Conservation (phyloP, 345 rosid genomes). For the Sapria himalayana region DNA sequence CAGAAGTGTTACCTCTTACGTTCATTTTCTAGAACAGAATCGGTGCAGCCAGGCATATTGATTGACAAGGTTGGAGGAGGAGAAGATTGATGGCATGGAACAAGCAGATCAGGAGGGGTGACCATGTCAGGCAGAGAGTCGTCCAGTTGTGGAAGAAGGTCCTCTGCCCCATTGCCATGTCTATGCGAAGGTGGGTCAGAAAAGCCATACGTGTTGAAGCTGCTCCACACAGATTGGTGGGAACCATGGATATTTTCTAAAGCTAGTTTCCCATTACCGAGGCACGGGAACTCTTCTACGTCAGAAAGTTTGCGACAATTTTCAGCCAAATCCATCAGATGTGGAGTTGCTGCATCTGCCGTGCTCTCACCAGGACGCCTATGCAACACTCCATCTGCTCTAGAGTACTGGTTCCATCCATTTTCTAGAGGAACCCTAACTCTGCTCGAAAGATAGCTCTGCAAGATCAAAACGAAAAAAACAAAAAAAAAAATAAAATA, state of each 20-base stretch:
- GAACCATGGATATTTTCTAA: not conserved
- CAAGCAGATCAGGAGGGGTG: not conserved
- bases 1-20: slow-evolving; percentile 11
- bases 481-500: too few relatives aligned
- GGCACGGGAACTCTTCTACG: slow-evolving; percentile 15
- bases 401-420: slow-evolving; percentile 4
- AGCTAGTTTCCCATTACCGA: slow-evolving; percentile 9
- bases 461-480: slow-evolving; percentile 3
- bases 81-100: not conserved
- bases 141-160: not conserved
- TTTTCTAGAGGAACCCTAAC: slow-evolving; percentile 5
- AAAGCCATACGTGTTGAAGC: slow-evolving; percentile 6
- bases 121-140: slow-evolving; percentile 2
- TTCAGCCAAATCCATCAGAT: slow-evolving; percentile 1
- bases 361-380: slow-evolving; percentile 2
- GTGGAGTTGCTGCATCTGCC: slow-evolving; percentile 3
- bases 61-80: too few relatives aligned
- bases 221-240: slow-evolving; percentile 8
- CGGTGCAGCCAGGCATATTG: not conserved
- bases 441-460: slow-evolving; percentile 6
- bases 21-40: slow-evolving; percentile 2
- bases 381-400: slow-evolving; percentile 2
- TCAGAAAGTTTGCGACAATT: slow-evolving; percentile 6
- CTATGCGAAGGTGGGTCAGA: not conserved
- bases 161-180: slow-evolving; percentile 4